Percentiles rank a stretch among this genome's conserved stretches.
Evolutionary conservation across 1,284 basidiomycete species (phyloP).

Genomic region (Trichosporon sp.): DNA sequence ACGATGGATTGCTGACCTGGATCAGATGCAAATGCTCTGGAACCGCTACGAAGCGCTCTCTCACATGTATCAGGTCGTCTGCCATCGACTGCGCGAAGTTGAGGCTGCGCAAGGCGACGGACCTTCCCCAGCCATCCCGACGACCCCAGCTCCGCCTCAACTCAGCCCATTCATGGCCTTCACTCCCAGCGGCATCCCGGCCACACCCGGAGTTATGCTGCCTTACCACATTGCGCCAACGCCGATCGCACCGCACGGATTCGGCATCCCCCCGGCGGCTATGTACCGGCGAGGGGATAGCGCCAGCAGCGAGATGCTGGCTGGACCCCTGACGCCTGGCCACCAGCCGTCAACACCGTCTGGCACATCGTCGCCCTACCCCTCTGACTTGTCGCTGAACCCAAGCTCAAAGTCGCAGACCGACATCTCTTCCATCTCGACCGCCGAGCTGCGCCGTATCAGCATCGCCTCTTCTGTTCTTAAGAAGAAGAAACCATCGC

Average conservation of each 20-base stretch:
- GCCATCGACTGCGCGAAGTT: constrained; percentile 13
- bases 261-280: constrained; percentile 5
- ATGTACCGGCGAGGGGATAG: constrained; percentile 7
- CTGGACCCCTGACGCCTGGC: constrained; percentile 39
- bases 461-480: constrained; percentile 34
- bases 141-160: neutral
- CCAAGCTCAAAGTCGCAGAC: neutral
- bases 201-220: neutral
- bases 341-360: constrained; percentile 4
- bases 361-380: constrained; percentile 12
- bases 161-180: constrained; percentile 3
- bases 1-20: neutral
- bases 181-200: neutral
- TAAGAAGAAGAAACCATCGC: constrained; percentile 28
- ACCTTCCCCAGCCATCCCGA: neutral
- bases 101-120: constrained; percentile 1
- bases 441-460: constrained; percentile 29
- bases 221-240: constrained; percentile 5
- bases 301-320: constrained; percentile 16
- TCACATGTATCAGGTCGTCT: constrained; percentile 19
- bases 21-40: constrained; percentile 15
- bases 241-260: constrained; percentile 5
- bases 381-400: constrained; percentile 14
- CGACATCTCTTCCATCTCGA: constrained; percentile 8
- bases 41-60: constrained; percentile 18